Percentiles rank a stretch among this genome's conserved stretches.
Evolutionary conservation across 2,329 filamentous ascomycete genomes (phyloP).

Genomic region (Penicillium fuscoglaucum): DNA sequence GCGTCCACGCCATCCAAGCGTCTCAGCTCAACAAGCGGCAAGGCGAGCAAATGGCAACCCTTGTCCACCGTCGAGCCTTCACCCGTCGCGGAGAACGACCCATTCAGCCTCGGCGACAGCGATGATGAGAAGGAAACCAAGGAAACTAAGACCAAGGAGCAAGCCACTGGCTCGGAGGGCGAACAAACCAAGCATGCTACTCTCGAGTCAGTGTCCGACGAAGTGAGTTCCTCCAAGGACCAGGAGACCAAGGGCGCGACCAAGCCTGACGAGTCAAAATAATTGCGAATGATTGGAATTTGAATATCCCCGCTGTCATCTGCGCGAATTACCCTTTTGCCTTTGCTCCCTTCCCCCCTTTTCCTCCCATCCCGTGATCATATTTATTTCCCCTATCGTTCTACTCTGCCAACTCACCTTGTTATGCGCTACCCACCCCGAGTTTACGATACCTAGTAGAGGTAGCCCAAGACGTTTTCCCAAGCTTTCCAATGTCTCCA

Average conservation of each 20-base stretch:
- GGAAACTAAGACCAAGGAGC: constrained; percentile 68
- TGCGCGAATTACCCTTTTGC: background rate
- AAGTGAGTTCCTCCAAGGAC: constrained; percentile 36
- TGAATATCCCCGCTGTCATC: constrained; percentile 1
- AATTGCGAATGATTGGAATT: constrained; percentile 12
- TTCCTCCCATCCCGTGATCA: background rate
- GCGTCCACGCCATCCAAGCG: constrained; percentile 59
- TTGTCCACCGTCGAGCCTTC: constrained; percentile 80
- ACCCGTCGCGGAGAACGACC: constrained; percentile 86
- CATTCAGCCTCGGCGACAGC: constrained; percentile 93
- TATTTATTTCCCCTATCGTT: background rate
- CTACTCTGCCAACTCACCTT: background rate
- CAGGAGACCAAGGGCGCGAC: constrained; percentile 16
- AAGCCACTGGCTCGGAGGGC: constrained; percentile 51
- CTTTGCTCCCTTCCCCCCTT: background rate
- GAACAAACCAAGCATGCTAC: constrained; percentile 67
- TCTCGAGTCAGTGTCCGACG: constrained; percentile 47
- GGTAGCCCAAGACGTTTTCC: constrained; percentile 3
- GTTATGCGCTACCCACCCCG: constrained; percentile 2
- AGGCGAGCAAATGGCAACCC: constrained; percentile 95
- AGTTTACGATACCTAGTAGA: constrained; percentile 14
- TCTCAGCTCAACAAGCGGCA: constrained; percentile 54
- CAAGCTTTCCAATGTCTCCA: background rate
- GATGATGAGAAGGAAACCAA: constrained; percentile 86
- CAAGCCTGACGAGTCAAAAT: constrained; percentile 33